phyloP scores from a whole-genome alignment of 306 rosid genomes.

The Cercis canadensis region DNA sequence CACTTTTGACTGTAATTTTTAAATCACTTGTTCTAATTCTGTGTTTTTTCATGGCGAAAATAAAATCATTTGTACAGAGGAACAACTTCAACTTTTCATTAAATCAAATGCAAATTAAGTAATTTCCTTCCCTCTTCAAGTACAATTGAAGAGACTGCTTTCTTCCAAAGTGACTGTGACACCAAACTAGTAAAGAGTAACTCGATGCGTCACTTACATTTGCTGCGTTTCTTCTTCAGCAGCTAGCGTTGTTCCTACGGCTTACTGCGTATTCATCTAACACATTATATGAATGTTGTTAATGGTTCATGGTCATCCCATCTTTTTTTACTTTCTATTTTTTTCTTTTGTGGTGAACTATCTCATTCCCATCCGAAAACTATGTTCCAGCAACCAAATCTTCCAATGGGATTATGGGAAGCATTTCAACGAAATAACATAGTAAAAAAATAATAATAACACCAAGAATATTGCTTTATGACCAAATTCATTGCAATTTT shows the following conservation, averaged over 20 bases:
- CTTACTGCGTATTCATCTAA: constrained; percentile 5
- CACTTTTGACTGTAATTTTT: no score
- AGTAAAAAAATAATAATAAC: neutral
- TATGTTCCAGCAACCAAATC: constrained; percentile 46
- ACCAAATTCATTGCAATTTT: neutral
- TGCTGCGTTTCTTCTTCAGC: constrained; percentile 24
- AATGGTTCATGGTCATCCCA: constrained; percentile 28
- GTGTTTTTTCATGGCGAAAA: no score
- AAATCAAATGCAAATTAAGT: no score
- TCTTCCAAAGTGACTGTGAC: constrained; percentile 37
- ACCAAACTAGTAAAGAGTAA: constrained; percentile 24
- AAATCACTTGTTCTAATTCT: no score
- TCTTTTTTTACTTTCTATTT: constrained; percentile 7
- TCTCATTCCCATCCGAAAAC: constrained; percentile 44
- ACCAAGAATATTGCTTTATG: neutral
- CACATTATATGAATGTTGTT: constrained; percentile 28
- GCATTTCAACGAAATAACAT: neutral
- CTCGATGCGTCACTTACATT: constrained; percentile 15
- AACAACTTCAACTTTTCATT: no score
- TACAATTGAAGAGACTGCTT: constrained; percentile 36
- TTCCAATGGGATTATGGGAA: neutral
- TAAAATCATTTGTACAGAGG: no score
- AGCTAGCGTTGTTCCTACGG: constrained; percentile 40
- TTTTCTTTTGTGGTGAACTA: constrained; percentile 37
- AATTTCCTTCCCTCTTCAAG: no score